phyloP scores from a whole-genome alignment of 805 yeast genomes.

The Torulaspora microellipsoides region DNA sequence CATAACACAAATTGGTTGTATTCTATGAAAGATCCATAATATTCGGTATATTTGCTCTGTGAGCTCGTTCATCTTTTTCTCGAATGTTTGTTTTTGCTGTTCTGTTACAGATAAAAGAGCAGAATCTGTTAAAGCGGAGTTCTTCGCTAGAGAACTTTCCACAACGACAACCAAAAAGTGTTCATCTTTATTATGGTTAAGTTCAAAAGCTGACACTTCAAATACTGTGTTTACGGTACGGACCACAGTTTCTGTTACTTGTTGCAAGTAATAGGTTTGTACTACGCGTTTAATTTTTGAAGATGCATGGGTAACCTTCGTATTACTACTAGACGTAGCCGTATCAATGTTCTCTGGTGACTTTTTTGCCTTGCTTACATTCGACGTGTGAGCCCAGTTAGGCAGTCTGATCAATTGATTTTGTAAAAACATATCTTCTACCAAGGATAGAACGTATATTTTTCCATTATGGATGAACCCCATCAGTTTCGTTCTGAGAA shows the following conservation, averaged over 20 bases:
- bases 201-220: slow-evolving; percentile 89
- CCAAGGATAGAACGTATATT: slow-evolving; percentile 80
- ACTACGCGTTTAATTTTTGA: slow-evolving; percentile 21
- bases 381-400: slow-evolving; percentile 36
- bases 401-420: slow-evolving; percentile 32
- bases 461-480: slow-evolving; percentile 88
- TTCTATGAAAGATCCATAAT: slow-evolving; percentile 53
- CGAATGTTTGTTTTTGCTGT: slow-evolving; percentile 19
- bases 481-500: slow-evolving; percentile 82
- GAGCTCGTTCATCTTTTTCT: slow-evolving; percentile 30
- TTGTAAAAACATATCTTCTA: slow-evolving; percentile 88
- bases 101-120: slow-evolving; percentile 6
- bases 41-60: slow-evolving; percentile 35
- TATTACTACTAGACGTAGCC: background rate
- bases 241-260: slow-evolving; percentile 78
- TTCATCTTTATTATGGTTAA: slow-evolving; percentile 46
- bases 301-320: background rate
- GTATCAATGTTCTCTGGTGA: background rate
- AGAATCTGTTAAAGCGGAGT: slow-evolving; percentile 8
- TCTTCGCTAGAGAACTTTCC: slow-evolving; percentile 57
- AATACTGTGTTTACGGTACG: slow-evolving; percentile 73
- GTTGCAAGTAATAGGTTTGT: slow-evolving; percentile 71
- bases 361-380: slow-evolving; percentile 21
- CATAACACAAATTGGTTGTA: slow-evolving; percentile 75
- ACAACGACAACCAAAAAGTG: slow-evolving; percentile 80